These are phyloP conservation scores for Smallanthus sonchifolius DNA, from an alignment of 129 eudicot genomes.

Conservation along the genomic window DNA sequence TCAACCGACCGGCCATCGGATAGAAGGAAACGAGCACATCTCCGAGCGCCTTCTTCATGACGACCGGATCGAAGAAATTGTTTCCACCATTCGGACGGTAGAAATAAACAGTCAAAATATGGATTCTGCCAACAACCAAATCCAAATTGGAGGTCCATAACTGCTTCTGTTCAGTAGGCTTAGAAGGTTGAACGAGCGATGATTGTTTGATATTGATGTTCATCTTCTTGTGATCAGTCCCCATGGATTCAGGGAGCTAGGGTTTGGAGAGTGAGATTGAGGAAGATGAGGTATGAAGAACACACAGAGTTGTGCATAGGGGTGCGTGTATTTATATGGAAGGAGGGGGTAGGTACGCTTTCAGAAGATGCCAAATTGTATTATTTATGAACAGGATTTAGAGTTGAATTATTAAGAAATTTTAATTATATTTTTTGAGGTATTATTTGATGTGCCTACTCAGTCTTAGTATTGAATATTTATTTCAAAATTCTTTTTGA, in stretches of 20 bases:
- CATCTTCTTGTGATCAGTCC: slow-evolving; percentile 23
- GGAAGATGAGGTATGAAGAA: not conserved
- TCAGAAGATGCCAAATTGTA: slow-evolving; percentile 13
- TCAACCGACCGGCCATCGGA: slow-evolving; percentile 38
- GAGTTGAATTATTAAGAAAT: not conserved
- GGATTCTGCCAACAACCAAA: slow-evolving; percentile 42
- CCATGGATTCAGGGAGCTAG: slow-evolving; percentile 20
- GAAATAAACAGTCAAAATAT: slow-evolving; percentile 45
- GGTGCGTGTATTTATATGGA: slow-evolving; percentile 17
- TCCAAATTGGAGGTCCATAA: slow-evolving; percentile 60
- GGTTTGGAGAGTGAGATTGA: not conserved
- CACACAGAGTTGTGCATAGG: not conserved
- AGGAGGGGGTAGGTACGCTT: slow-evolving; percentile 22
- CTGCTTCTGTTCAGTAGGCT: slow-evolving; percentile 20
- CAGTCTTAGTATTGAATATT: too few species aligned
- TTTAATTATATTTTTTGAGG: too few species aligned
- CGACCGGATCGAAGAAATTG: slow-evolving; percentile 34
- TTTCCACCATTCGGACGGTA: slow-evolving; percentile 38
- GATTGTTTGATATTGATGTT: slow-evolving; percentile 36
- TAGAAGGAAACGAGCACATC: slow-evolving; percentile 36
- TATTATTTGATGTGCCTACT: too few species aligned
- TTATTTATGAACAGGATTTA: not conserved
- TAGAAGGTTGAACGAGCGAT: slow-evolving; percentile 33
- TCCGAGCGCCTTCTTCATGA: slow-evolving; percentile 33
- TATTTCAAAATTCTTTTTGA: too few species aligned